Evolutionary conservation across 1,284 basidiomycete species (phyloP).

Genomic region (Ceratobasidium sp.): DNA sequence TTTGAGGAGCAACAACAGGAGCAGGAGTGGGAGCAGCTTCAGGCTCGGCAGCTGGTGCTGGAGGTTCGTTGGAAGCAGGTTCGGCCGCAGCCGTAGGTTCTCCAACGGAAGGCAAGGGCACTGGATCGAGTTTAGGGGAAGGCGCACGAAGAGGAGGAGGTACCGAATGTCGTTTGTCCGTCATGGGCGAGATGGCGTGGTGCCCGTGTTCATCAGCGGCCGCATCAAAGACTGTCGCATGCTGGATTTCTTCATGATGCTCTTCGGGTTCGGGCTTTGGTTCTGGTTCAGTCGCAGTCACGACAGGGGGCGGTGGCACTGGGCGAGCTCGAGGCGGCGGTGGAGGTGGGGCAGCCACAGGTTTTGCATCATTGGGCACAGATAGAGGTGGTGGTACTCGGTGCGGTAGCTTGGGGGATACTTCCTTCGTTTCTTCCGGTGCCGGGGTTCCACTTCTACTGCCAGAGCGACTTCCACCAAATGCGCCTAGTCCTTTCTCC

Average conservation of each 20-base stretch:
- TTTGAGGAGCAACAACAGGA: constrained; percentile 12
- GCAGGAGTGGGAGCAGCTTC: constrained; percentile 2
- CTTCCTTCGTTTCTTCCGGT: constrained; percentile 28
- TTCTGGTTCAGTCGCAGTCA: not conserved
- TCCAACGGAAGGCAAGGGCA: not conserved
- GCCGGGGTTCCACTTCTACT: constrained; percentile 46
- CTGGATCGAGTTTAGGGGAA: not conserved
- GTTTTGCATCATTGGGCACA: constrained; percentile 10
- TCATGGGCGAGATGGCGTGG: constrained; percentile 26
- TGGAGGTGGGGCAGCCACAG: constrained; percentile 30
- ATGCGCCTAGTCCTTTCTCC: constrained; percentile 47
- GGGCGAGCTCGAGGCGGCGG: constrained; percentile 45
- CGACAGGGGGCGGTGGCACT: constrained; percentile 18
- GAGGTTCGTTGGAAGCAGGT: constrained; percentile 53
- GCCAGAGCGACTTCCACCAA: constrained; percentile 44
- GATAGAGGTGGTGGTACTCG: constrained; percentile 44
- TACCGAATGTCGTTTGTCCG: constrained; percentile 33
- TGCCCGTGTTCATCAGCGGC: constrained; percentile 31
- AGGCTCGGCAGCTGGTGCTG: constrained; percentile 50
- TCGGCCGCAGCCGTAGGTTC: constrained; percentile 50
- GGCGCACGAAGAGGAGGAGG: constrained; percentile 7
- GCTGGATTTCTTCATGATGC: constrained; percentile 33
- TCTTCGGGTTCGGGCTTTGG: not conserved
- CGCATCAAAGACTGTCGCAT: constrained; percentile 41
- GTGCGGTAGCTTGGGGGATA: constrained; percentile 9